Conservation (phyloP, 1,284 basidiomycete genomes). For the Puccinia horiana region DNA sequence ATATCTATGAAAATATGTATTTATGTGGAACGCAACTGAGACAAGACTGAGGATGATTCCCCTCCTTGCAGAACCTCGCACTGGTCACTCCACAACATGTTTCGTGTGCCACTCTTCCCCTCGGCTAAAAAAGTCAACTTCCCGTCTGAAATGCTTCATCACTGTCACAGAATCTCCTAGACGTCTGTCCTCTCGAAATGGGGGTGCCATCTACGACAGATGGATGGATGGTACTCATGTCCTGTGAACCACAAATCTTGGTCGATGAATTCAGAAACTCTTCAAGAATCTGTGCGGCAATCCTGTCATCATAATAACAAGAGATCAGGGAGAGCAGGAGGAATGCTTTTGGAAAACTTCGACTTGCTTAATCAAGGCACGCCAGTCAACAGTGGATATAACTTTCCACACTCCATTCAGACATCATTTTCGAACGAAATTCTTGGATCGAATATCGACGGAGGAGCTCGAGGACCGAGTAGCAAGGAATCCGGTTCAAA, state of each 20-base stretch:
- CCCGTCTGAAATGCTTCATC: not conserved
- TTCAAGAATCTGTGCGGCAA: not conserved
- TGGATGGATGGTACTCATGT: not conserved
- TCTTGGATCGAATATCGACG: not conserved
- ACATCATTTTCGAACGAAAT: not conserved
- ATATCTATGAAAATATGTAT: too few relatives aligned
- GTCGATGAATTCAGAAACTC: constrained; percentile 17
- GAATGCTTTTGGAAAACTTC: not conserved
- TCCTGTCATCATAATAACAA: not conserved
- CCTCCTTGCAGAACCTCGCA: not conserved
- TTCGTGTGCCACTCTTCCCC: not conserved
- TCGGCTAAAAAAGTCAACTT: not conserved
- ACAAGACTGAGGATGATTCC: not conserved
- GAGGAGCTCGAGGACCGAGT: not conserved
- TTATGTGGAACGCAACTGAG: not conserved
- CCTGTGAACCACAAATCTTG: constrained; percentile 5
- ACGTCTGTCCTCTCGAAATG: not conserved
- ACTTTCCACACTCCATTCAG: not conserved
- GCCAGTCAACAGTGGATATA: constrained; percentile 2
- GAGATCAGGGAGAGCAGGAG: not conserved
- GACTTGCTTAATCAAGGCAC: constrained; percentile 4
- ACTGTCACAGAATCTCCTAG: not conserved
- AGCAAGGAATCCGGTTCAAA: not conserved
- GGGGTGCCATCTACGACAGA: not conserved
- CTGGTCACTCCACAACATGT: not conserved